Evolutionary conservation across 2,329 filamentous ascomycete species (phyloP).

Genomic region (Claviceps sp.): DNA sequence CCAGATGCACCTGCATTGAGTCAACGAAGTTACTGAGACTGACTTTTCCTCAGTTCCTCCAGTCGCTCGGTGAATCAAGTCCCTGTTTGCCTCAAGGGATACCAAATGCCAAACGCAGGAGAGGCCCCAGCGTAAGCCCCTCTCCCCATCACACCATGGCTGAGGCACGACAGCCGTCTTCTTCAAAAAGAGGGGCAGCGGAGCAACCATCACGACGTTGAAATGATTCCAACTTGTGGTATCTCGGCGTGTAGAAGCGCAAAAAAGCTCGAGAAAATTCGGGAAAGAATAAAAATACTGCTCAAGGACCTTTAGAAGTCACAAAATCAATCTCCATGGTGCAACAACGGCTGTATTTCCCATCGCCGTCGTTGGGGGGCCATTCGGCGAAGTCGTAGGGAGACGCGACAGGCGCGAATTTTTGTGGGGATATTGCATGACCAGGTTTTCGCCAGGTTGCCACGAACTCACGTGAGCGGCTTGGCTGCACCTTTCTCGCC

Average conservation of each 20-base stretch:
- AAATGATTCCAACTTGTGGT: constrained; percentile 2
- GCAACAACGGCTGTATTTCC: constrained; percentile 6
- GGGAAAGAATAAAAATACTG: not conserved
- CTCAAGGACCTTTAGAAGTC: constrained; percentile 6
- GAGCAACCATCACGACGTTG: constrained; percentile 8
- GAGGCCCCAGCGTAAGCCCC: not conserved
- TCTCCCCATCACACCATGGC: constrained; percentile 4
- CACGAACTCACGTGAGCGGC: constrained; percentile 31
- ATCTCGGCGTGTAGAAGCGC: constrained; percentile 12
- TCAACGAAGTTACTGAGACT: not conserved
- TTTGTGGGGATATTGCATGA: constrained; percentile 20
- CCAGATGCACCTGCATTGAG: not conserved
- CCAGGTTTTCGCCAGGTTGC: constrained; percentile 23
- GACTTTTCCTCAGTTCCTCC: not conserved
- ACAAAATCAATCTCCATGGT: constrained; percentile 16
- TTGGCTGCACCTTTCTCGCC: constrained; percentile 1
- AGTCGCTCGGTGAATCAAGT: not conserved
- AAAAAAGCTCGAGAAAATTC: constrained; percentile 13
- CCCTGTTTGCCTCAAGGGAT: constrained; percentile 3
- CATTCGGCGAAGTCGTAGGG: constrained; percentile 25
- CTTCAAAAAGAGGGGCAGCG: constrained; percentile 10
- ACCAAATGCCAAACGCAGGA: not conserved
- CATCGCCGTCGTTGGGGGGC: constrained; percentile 19
- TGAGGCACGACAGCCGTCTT: constrained; percentile 9
- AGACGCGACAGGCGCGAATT: constrained; percentile 31